Evolutionary conservation across 140 eudicot species (phyloP), one percentile per base, ranked within the genome.

Genomic region (Ambrosia hybrid): DNA sequence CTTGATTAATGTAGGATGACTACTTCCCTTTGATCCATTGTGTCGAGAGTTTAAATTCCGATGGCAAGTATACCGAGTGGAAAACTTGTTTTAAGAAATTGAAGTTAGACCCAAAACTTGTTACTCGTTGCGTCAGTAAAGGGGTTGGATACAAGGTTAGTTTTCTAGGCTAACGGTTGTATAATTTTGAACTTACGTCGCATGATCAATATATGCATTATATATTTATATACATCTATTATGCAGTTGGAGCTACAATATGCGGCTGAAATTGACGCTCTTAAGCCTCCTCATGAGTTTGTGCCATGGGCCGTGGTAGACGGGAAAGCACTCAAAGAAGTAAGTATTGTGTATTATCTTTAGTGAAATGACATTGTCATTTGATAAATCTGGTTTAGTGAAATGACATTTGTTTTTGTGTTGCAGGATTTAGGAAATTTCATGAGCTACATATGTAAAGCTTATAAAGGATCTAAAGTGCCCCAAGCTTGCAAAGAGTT

Each of bases 301-400:
- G 96, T 92, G 41, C 98, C 98, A n/a, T 92, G 98, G 98, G 90
- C 89, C 14, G 82, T 75, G 12, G 90, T 92, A 14, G 81, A 92
- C 65, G 96, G 98, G 67, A 72, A 89, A 56, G 96, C 98, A 15
- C 79, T 92, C 14, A 82, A 85, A 33, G 98, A 92, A 41, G 98
- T 89, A 13, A 81, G 92, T 79, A 53, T 39, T 41, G 34, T 55
- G 30, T 3, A 13, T 63, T 62, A 51, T 49, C 46, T 14, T 10
- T 4, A 34, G 38, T 8, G 11, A 5, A 46, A 1, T 9, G 9
- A 46, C 13, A 1, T 67, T 39, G 69, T 46, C 26, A 38, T 64
- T 64, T 38, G 48, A 13, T n/a, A 15, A 14, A 17, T 39, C 9
- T 39, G 1, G 59, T 4, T 5, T 15, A 53, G 56, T 6, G 7